phyloP scores from a whole-genome alignment of 495 filamentous ascomycete genomes.

The Hypomontagnella submonticulosa region DNA sequence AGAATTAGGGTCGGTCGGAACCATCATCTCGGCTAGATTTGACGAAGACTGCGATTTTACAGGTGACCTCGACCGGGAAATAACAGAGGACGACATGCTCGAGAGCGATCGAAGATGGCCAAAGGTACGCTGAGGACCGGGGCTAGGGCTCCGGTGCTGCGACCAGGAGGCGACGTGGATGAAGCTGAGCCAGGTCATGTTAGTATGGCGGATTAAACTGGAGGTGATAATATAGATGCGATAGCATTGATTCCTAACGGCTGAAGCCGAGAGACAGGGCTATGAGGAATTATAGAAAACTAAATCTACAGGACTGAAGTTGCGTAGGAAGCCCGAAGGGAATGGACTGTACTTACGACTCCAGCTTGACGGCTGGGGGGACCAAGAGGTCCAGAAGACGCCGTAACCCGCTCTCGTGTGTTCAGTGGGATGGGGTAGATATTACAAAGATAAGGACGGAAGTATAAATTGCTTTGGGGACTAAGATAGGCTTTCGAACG shows the following conservation, averaged over 20 bases:
- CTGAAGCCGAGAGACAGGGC: neutral
- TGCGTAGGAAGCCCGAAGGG: neutral
- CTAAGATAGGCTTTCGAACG: constrained; percentile 21
- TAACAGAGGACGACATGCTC: constrained; percentile 52
- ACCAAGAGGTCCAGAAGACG: constrained; percentile 45
- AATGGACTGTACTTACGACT: constrained; percentile 44
- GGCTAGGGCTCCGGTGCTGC: constrained; percentile 55
- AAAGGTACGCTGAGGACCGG: constrained; percentile 50
- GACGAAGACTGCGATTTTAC: constrained; percentile 48
- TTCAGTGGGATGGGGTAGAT: constrained; percentile 34
- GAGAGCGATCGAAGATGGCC: constrained; percentile 63
- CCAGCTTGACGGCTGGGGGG: constrained; percentile 53
- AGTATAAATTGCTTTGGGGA: constrained; percentile 24
- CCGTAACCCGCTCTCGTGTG: constrained; percentile 36
- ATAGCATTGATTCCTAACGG: constrained; percentile 1
- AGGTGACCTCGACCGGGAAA: constrained; percentile 45
- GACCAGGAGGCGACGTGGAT: constrained; percentile 63
- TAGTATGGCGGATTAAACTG: constrained; percentile 39
- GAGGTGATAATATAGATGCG: constrained; percentile 6
- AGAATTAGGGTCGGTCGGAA: constrained; percentile 21
- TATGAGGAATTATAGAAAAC: neutral
- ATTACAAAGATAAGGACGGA: constrained; percentile 32
- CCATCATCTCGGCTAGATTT: constrained; percentile 45
- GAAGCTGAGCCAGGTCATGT: constrained; percentile 55
- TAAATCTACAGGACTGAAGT: neutral